Base-by-base conservation (phyloP, 2,329 filamentous ascomycete genomes). In the Lachnellula arida region DNA sequence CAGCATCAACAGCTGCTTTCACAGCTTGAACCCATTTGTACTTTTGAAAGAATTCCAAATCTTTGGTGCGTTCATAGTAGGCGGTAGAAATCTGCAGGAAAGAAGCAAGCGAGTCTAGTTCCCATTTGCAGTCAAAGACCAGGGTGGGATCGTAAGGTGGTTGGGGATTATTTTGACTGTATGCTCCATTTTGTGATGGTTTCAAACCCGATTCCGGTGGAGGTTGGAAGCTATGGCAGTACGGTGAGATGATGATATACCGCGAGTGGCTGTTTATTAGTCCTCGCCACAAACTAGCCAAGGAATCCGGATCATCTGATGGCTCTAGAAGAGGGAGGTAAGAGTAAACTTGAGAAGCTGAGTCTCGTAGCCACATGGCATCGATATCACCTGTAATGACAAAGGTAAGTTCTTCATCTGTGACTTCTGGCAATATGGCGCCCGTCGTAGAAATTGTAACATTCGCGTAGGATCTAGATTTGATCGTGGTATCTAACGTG, bases 111-210 rank as follows among this genome's bases (percentile, higher is more conserved):
- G 89, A 93, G 74, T 97, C 92, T 46, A 97, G 84, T 73, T 97
- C 92, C 73, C 94, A 97, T 73, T 97, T 97, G 81, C 92, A 97
- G 72, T 96, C 93, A 67, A 94, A 97, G 0, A 96, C 91, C 47
- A 86, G 76, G 1, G 80, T 78, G 63, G 65, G 65, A 44, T 92
- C 84, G 66, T 91, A 92, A 0, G 78, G 73, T 0, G 92, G 92
- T 58, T 86, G 81, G 1, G 89, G 86, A 11, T 69, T 74, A 61
- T 89, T 78, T 55, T 82, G 71, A 77, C 69, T 61, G 75, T 66
- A 70, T 91, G 83, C 84, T 0, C 78, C 75, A 65, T 87, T 87
- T 5, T 71, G 66, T 0, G 78, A 76, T 1, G 85, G 80, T 1
- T 71, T 65, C 37, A 93, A 78, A 2, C 83, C 81, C 49, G 88